Percentiles rank a stretch among this genome's conserved stretches.
phyloP scores from a whole-genome alignment of 805 yeast species.

The Diddensiella transvaalensis region DNA sequence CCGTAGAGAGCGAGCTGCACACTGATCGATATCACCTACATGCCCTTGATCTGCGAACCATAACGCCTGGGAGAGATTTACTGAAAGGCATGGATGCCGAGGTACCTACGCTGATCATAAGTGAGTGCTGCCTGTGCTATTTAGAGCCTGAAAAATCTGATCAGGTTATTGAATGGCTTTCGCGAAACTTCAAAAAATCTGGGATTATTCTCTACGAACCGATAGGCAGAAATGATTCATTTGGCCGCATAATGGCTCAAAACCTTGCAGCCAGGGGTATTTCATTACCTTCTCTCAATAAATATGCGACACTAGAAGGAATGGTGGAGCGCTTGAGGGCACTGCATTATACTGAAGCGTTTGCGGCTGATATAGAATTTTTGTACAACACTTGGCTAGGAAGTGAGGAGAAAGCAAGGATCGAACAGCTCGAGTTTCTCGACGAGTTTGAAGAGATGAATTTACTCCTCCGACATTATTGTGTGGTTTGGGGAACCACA shows the following conservation, averaged over 20 bases:
- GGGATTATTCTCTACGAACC: conserved; percentile 61
- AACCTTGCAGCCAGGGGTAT: conserved; percentile 62
- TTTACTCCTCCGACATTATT: conserved; percentile 60
- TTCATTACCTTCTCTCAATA: conserved; percentile 52
- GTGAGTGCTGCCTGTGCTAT: conserved; percentile 79
- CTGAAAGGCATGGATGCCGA: conserved; percentile 31
- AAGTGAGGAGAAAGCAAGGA: conserved; percentile 39
- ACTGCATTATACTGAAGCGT: conserved; percentile 27
- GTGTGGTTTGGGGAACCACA: conserved; percentile 38
- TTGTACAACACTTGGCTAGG: conserved; percentile 44
- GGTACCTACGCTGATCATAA: conserved; percentile 57
- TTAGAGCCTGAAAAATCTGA: conserved; percentile 49
- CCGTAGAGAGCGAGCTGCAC: conserved; percentile 18
- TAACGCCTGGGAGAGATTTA: conserved; percentile 22
- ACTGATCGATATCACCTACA: conserved; percentile 46
- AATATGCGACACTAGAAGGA: conserved; percentile 45
- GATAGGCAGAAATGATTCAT: conserved; percentile 54
- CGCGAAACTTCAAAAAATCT: conserved; percentile 25
- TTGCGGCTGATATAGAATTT: conserved; percentile 45
- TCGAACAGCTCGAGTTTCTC: conserved; percentile 56
- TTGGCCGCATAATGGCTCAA: conserved; percentile 64
- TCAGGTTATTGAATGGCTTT: conserved; percentile 44
- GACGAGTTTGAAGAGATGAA: conserved; percentile 74
- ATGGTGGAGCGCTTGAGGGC: conserved; percentile 39
- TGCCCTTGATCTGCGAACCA: conserved; percentile 51